phyloP scores from a whole-genome alignment of 2,329 filamentous ascomycete genomes.

The Venturiaceae sp. region DNA sequence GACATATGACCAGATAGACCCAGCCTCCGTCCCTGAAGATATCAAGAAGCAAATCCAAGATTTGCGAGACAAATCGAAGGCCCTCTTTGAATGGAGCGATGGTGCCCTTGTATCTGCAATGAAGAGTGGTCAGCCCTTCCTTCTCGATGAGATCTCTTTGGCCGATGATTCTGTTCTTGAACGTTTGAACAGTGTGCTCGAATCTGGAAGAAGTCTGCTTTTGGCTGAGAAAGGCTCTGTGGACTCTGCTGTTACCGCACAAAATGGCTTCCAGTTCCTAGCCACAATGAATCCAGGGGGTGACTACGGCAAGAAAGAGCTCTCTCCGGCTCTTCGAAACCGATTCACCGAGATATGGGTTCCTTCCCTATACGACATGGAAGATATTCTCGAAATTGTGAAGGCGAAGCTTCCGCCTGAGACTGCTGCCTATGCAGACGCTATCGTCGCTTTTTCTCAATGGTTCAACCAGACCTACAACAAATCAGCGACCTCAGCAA shows the following conservation, averaged over 20 bases:
- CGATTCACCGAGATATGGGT: slow-evolving; percentile 99
- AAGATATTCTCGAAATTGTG: slow-evolving; percentile 84
- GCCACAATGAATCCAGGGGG: slow-evolving; percentile 99
- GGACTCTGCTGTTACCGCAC: slow-evolving; percentile 68
- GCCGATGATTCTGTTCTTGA: slow-evolving; percentile 97
- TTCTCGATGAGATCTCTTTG: slow-evolving; percentile 95
- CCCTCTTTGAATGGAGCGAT: slow-evolving; percentile 93
- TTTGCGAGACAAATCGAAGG: slow-evolving; percentile 58
- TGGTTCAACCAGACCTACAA: slow-evolving; percentile 85
- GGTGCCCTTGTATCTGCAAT: slow-evolving; percentile 91
- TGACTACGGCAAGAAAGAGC: slow-evolving; percentile 95
- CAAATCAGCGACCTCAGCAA: slow-evolving; percentile 62
- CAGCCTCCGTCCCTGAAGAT: not conserved
- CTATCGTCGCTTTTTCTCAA: slow-evolving; percentile 77
- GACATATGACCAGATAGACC: slow-evolving; percentile 38
- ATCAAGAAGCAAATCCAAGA: slow-evolving; percentile 25
- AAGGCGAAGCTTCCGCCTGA: slow-evolving; percentile 56
- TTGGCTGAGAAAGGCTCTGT: slow-evolving; percentile 83
- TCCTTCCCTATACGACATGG: slow-evolving; percentile 70
- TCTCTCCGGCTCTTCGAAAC: slow-evolving; percentile 90
- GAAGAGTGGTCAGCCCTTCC: slow-evolving; percentile 79
- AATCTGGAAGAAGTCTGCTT: slow-evolving; percentile 75
- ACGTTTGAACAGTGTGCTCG: slow-evolving; percentile 89
- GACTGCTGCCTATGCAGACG: slow-evolving; percentile 48
- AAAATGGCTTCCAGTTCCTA: slow-evolving; percentile 82